Evolutionary conservation across 1,284 basidiomycete species (phyloP), one percentile per base, ranked within the genome.

Genomic region (Apiotrichum akiyoshidainum): DNA sequence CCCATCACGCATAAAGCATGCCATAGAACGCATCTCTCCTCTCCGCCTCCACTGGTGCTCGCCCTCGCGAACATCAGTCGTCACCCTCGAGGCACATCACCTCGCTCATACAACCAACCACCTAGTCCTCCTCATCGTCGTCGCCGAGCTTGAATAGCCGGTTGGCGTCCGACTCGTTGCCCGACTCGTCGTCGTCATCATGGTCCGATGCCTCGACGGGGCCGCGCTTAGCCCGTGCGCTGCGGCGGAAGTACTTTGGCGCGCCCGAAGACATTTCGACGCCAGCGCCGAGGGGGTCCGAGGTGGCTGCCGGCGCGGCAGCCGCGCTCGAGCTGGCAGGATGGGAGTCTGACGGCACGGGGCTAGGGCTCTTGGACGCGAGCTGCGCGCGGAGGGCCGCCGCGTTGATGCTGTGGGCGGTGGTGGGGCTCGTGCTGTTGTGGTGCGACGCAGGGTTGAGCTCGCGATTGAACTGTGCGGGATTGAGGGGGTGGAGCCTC

Each of bases 91-190:
- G 34, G 8, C 34, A 9, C 10, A 40, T 11, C n/a, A 42, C 13
- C 48, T 45, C 50, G 50, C 50, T 16, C 39, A n/a, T 41, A 19
- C 40, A n/a, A 46, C 46, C 35, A 59, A 31, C 4, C 26, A 7
- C 26, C 26, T 31, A 31, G 26, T 31, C 26, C 14, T 47, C 48
- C 22, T 56, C 52, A 17, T 52, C 52, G 34, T 61, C 52, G 54
- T 58, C 59, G 22, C 44, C 60, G n/a, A 61, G 47, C 17, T 35
- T 54, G 47, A 61, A 61, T n/a, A 57, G 48, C 10, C 31, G 26
- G 13, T 45, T 53, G 13, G 46, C 46, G 41, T 51, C 26, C 11
- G 33, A 33, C 8, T n/a, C 10, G 33, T 13, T n/a, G 2, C n/a
- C 46, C 5, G 14, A 26, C n/a, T n/a, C n/a, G 16, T 26, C 41